Base-by-base conservation (phyloP, 2,329 filamentous ascomycete genomes). In the Periconia sp. region DNA sequence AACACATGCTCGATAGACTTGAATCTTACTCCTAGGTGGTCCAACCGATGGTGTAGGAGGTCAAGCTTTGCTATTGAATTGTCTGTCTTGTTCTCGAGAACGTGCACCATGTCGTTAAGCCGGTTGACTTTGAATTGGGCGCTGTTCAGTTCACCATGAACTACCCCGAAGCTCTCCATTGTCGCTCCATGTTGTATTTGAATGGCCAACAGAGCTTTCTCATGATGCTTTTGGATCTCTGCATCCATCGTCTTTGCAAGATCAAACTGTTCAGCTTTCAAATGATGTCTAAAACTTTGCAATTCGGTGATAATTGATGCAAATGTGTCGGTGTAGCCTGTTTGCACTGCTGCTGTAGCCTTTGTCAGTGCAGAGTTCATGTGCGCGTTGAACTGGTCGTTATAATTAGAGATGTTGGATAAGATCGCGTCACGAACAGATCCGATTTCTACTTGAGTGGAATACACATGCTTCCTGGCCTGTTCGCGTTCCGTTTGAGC, bases 171-270 rank as follows among this genome's bases (percentile, higher is more conserved):
- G 30, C 44, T 43, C 22, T 33, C 18, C 13, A 43, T 29, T 11
- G 24, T 30, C 2, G 35, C 29, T 10, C 36, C 35, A 18, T 47
- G 44, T 11, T 43, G 29, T 6, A 39, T 36, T 22, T 40, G 34
- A 22, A 43, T n/a, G 6, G 35, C 29, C 6, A 43, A 21, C 11
- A 40, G 29, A n/a, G 31, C 40, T 17, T 36, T 39, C 4, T 42
- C 35, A 18, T 47, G 44, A 29, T 43, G 31, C 5, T 39, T 15
- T 24, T 47, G 44, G 5, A 47, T 17, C 16, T 47, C 39, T 10
- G 21, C 30, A 15, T 35, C 34, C 24, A 43, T 32, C 9, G 30
- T 18, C 30, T 11, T 22, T 23, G 33, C 31, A n/a, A 43, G 40
- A 34, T 38, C 30, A n/a, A 34, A 39, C 5, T 34, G 26, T 16